Evolutionary conservation across 2,329 filamentous ascomycete species (phyloP).

Genomic region (Pestalotiopsis sp.): DNA sequence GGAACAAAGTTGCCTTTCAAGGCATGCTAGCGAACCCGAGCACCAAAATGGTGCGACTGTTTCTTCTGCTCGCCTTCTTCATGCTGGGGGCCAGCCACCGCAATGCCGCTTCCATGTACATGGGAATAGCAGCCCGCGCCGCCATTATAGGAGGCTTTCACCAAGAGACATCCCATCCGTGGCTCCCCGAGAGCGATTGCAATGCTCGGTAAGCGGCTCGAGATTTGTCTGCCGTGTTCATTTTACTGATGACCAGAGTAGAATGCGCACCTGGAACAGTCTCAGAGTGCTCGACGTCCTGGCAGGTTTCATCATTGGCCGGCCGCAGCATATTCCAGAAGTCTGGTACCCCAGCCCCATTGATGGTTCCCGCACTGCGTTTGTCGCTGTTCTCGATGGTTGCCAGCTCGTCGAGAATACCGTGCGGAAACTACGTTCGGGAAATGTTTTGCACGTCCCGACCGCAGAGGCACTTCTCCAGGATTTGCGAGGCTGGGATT

Average conservation of each 20-base stretch:
- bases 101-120: conserved; percentile 4
- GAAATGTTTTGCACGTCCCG: background rate
- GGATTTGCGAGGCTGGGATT: background rate
- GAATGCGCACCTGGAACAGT: background rate
- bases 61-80: background rate
- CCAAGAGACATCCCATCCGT: background rate
- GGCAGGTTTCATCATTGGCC: background rate
- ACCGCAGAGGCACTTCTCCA: background rate
- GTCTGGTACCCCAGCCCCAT: background rate
- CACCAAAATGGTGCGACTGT: background rate
- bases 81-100: conserved; percentile 2
- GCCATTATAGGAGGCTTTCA: background rate
- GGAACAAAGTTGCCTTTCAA: background rate
- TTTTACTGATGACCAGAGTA: background rate
- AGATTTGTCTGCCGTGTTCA: background rate
- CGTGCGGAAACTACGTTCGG: background rate
- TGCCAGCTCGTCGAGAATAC: background rate
- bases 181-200: background rate
- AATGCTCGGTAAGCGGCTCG: background rate
- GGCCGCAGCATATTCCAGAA: background rate
- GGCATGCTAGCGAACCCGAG: conserved; percentile 2
- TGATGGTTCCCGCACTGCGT: background rate
- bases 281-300: conserved; percentile 1
- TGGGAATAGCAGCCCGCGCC: background rate
- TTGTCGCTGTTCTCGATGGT: background rate